These are phyloP conservation scores for Sabuloglossum arenarium DNA, from an alignment of 495 filamentous ascomycete genomes.

Conservation along the genomic window DNA sequence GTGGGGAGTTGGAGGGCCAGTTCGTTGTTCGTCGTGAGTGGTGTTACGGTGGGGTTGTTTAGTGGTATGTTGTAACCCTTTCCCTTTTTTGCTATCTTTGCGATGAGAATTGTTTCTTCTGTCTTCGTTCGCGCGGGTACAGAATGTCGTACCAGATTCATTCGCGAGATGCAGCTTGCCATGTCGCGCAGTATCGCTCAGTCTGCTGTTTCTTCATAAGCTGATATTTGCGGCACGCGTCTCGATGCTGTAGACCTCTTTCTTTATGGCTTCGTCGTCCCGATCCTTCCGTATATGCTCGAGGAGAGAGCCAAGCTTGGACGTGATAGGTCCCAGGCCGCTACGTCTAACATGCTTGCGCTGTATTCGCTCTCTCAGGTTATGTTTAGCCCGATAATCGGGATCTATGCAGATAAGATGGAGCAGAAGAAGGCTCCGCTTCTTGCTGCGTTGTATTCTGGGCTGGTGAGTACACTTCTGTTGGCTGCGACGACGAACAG, in stretches of 20 bases:
- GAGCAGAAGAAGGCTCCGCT: slow-evolving; percentile 12
- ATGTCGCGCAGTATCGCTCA: not conserved
- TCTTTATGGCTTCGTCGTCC: slow-evolving; percentile 61
- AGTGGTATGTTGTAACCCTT: not conserved
- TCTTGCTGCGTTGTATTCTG: slow-evolving; percentile 29
- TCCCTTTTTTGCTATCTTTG: too few species aligned
- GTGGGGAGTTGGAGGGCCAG: too few species aligned
- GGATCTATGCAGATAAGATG: slow-evolving; percentile 33
- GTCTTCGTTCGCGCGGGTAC: too few species aligned
- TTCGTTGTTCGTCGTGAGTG: not conserved
- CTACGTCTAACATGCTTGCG: slow-evolving; percentile 60
- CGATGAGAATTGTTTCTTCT: too few species aligned
- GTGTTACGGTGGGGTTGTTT: not conserved
- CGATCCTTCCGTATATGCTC: slow-evolving; percentile 63
- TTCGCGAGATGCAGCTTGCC: not conserved
- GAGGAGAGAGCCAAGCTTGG: slow-evolving; percentile 35
- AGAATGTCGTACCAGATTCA: too few species aligned
- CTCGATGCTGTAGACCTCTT: slow-evolving; percentile 67
- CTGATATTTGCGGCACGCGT: too few species aligned
- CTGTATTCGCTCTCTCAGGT: slow-evolving; percentile 57
- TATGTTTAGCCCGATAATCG: slow-evolving; percentile 27
- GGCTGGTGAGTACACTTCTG: not conserved
- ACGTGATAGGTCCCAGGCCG: slow-evolving; percentile 40
- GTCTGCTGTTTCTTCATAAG: too few species aligned
- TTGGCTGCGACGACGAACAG: not conserved